Conservation (phyloP, 306 rosid species). For the Prunus salicina region DNA sequence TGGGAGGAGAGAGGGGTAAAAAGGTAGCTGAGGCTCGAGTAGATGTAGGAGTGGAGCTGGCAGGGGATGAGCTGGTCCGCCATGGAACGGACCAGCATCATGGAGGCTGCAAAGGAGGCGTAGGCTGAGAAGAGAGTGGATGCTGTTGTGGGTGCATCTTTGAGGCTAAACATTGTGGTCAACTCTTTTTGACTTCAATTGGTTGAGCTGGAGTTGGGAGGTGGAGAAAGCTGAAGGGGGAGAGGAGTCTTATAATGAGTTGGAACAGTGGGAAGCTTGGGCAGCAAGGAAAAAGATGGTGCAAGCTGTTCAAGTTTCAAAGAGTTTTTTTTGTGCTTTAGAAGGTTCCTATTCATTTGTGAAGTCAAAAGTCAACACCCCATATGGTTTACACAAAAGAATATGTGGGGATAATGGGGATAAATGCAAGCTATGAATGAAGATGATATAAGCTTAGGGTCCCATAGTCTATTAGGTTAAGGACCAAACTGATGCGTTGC, state of each 20-base stretch:
- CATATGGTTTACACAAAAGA: too few species aligned
- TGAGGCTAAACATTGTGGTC: not conserved
- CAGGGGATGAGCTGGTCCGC: conserved; percentile 31
- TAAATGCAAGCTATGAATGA: too few species aligned
- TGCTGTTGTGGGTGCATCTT: conserved; percentile 21
- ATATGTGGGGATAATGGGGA: not conserved
- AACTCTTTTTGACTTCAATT: not conserved
- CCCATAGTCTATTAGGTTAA: too few species aligned
- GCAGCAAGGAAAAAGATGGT: not conserved
- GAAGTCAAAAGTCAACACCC: not conserved
- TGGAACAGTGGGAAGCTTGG: not conserved
- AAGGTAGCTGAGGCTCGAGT: conserved; percentile 19
- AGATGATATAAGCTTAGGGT: too few species aligned
- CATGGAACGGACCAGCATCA: conserved; percentile 34
- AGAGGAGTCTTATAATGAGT: not conserved
- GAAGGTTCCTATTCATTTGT: too few species aligned
- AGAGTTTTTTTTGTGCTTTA: not conserved
- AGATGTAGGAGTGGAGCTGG: conserved; percentile 20
- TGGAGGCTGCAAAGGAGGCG: conserved; percentile 36
- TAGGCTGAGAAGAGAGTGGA: conserved; percentile 38
- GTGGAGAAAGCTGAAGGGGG: not conserved
- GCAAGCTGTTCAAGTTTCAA: not conserved
- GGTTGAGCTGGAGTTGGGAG: not conserved
- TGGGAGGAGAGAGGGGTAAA: conserved; percentile 28
- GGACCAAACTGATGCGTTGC: too few species aligned